Evolutionary conservation across 2,329 filamentous ascomycete species (phyloP).

Genomic region (Thielaviopsis euricoi): DNA sequence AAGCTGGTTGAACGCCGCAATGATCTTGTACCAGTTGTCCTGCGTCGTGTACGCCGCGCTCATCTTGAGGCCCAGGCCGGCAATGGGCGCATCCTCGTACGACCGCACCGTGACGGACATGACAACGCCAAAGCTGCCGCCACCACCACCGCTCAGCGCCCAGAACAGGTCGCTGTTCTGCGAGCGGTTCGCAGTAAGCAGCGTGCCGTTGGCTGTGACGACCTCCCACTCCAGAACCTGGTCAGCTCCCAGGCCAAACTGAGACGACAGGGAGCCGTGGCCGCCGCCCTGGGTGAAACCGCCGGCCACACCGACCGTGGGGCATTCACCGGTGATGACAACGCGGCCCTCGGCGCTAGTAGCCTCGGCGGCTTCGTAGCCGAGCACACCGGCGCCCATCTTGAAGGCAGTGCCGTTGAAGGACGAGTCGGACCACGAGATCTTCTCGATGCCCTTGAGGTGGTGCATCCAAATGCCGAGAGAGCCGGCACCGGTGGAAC

Average conservation of each 20-base stretch:
- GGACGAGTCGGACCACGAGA: conserved; percentile 14
- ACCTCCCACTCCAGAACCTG: conserved; percentile 40
- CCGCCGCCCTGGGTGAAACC: conserved; percentile 46
- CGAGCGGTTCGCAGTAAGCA: conserved; percentile 29
- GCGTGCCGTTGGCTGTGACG: conserved; percentile 31
- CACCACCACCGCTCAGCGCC: conserved; percentile 44
- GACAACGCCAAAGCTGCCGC: conserved; percentile 41
- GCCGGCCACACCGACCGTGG: conserved; percentile 39
- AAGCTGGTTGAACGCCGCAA: conserved; percentile 25
- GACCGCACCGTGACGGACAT: conserved; percentile 36
- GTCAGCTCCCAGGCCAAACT: conserved; percentile 43
- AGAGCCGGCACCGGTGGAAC: conserved; percentile 20
- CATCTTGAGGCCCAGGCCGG: conserved; percentile 29
- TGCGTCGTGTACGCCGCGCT: conserved; percentile 15
- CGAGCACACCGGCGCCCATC: conserved; percentile 36
- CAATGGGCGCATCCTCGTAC: conserved; percentile 26
- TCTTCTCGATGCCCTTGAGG: conserved; percentile 20
- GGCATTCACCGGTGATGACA: conserved; percentile 37
- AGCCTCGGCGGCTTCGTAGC: conserved; percentile 33
- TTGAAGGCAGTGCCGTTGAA: conserved; percentile 34
- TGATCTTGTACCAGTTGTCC: conserved; percentile 31
- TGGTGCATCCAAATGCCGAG: conserved; percentile 25
- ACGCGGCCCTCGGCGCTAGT: conserved; percentile 29
- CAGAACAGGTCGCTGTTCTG: conserved; percentile 44
- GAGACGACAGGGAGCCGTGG: conserved; percentile 34